phyloP scores from a whole-genome alignment of 2,329 filamentous ascomycete genomes.

The Paramyrothecium sp. region DNA sequence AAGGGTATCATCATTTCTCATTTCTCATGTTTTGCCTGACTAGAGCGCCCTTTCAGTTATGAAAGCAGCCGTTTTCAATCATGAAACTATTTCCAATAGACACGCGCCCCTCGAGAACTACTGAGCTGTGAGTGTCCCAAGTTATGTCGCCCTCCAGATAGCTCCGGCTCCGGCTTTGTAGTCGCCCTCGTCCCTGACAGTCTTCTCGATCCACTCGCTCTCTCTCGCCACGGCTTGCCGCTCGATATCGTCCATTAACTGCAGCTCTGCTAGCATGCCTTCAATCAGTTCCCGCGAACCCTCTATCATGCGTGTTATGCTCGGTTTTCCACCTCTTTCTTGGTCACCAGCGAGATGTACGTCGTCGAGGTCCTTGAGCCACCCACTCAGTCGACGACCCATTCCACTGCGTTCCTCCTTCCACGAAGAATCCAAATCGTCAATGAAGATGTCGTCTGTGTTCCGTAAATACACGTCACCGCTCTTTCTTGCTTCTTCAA shows the following conservation, averaged over 20 bases:
- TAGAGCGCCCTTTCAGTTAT: background rate
- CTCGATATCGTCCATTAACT: slow-evolving; percentile 62
- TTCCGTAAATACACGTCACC: slow-evolving; percentile 32
- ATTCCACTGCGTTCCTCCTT: slow-evolving; percentile 55
- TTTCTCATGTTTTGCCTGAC: background rate
- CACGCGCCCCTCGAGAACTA: no score
- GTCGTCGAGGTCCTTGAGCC: slow-evolving; percentile 46
- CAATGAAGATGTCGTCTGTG: slow-evolving; percentile 45
- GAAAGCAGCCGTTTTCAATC: no score
- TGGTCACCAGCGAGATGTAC: slow-evolving; percentile 32
- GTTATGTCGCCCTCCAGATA: slow-evolving; percentile 42
- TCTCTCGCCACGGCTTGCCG: slow-evolving; percentile 55
- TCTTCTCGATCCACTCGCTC: slow-evolving; percentile 55
- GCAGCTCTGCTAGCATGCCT: slow-evolving; percentile 62
- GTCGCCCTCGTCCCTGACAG: slow-evolving; percentile 43
- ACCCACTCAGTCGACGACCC: slow-evolving; percentile 52
- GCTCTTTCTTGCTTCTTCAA: slow-evolving; percentile 41
- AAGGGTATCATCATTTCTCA: background rate
- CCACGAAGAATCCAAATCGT: slow-evolving; percentile 57
- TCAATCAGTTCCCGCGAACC: slow-evolving; percentile 48
- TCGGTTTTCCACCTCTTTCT: slow-evolving; percentile 21
- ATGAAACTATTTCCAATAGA: no score
- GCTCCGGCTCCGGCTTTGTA: slow-evolving; percentile 40
- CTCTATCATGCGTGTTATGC: slow-evolving; percentile 45
- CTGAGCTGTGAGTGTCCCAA: no score